These are phyloP conservation scores for Poterioochromonas sp. DNA, from an alignment of 352 stramenopile genomes.

Conservation along the genomic window DNA sequence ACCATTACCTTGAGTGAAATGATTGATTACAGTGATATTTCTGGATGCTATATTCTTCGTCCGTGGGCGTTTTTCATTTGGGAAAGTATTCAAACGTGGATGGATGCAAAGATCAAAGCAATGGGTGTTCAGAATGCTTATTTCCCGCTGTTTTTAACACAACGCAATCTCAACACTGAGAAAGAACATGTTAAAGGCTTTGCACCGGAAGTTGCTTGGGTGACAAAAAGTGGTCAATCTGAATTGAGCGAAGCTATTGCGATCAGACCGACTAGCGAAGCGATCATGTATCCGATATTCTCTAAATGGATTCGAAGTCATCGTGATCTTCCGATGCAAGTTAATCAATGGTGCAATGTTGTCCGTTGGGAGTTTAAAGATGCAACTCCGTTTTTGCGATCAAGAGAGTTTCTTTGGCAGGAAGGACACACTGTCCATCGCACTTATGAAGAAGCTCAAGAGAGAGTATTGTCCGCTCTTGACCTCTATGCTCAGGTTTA, in stretches of 20 bases:
- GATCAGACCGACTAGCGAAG: conserved; percentile 95
- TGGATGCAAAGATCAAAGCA: conserved; percentile 85
- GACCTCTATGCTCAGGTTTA: conserved; percentile 95
- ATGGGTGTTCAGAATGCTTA: conserved; percentile 83
- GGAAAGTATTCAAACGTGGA: conserved; percentile 92
- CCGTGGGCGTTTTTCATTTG: conserved; percentile 98
- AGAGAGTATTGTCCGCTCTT: conserved; percentile 84
- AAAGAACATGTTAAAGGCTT: conserved; percentile 99
- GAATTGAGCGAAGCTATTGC: conserved; percentile 95
- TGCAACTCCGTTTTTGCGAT: conserved; percentile 96
- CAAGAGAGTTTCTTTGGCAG: conserved; percentile 97
- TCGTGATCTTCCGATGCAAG: conserved; percentile 92
- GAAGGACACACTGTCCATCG: conserved; percentile 97
- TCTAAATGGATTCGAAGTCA: conserved; percentile 78
- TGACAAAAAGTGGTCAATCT: conserved; percentile 56
- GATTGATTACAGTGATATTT: conserved; percentile 99
- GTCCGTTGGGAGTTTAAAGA: conserved; percentile 98
- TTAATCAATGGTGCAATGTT: conserved; percentile 99
- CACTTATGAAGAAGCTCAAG: conserved; percentile 89
- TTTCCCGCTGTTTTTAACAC: conserved; percentile 97
- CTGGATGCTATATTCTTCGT: conserved; percentile 97
- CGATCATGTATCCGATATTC: conserved; percentile 97
- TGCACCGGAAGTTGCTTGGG: conserved; percentile 94
- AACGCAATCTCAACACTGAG: conserved; percentile 88
- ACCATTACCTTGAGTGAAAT: conserved; percentile 91